Base-by-base conservation (phyloP, 805 yeast species). In the Yueomyces sp. region DNA sequence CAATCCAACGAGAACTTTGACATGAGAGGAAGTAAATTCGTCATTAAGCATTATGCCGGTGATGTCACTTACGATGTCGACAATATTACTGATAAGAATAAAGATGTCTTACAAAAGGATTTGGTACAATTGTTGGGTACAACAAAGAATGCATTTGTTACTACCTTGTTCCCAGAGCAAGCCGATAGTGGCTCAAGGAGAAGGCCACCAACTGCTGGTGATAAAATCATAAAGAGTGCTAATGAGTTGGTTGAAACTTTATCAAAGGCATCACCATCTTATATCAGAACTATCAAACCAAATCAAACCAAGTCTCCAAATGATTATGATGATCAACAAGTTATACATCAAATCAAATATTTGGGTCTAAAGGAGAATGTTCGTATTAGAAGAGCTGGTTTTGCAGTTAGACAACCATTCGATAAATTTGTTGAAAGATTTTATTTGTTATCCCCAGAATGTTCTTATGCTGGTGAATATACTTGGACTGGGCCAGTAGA, bases 31-130 rank as follows among this genome's bases (percentile, higher is more conserved):
- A 75, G 80, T 32, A 88, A 90, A 62, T 92, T 92, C 52, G 68
- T 92, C 44, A 77, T 92, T 57, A 88, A 85, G 66, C 98, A 92
- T 65, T 92, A 92, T 67, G 98, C 98, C 26, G 98, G 98, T 58
- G 97, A 92, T 66, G 98, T 92, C 40, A 82, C 87, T 11, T 92
- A 92, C 59, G 95, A 87, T 49, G 79, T 88, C 43, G 67, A 70
- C 30, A 81, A 84, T 4, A 87, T 92, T 85, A 92, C 97, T 2
- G 97, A 92, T 62, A 92, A 92, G 64, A 92, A 92, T 63, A 92
- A 92, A 64, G 98, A 92, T 61, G 88, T 84, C 54, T 71, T 92
- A 73, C 77, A 85, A 63, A 82, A 85, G 59, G 96, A 88, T 64
- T 68, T 90, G 55, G 71, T 87, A 46, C 92, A 87, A 52, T 65